Percentiles rank a stretch among this genome's conserved stretches.
These are phyloP conservation scores for Millerago galiae DNA, from an alignment of 805 yeast genomes.

Conservation along the genomic window DNA sequence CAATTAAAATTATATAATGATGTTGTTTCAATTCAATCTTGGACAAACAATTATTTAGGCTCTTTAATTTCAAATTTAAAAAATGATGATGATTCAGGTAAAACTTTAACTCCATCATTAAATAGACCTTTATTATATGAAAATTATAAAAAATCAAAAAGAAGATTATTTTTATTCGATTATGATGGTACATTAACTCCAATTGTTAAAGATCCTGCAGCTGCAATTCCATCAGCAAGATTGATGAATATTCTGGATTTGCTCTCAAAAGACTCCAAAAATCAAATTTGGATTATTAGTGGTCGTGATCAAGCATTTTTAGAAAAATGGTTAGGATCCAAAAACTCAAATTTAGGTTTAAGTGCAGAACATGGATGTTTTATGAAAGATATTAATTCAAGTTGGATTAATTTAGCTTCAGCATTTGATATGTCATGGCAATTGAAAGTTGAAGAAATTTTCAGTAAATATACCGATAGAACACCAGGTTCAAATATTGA, in stretches of 20 bases:
- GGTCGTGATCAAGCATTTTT: conserved; percentile 92
- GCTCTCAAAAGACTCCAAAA: conserved; percentile 67
- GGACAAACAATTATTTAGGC: conserved; percentile 63
- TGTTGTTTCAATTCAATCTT: conserved; percentile 72
- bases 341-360: conserved; percentile 57
- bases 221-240: conserved; percentile 87
- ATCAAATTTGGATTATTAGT: conserved; percentile 90
- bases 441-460: conserved; percentile 65
- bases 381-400: conserved; percentile 61
- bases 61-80: conserved; percentile 23
- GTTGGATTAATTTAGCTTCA: conserved; percentile 84
- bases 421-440: conserved; percentile 94
- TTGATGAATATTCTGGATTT: conserved; percentile 52
- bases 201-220: conserved; percentile 94
- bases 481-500: conserved; percentile 91
- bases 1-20: conserved; percentile 53
- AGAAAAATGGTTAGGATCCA: conserved; percentile 77
- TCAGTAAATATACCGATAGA: conserved; percentile 69
- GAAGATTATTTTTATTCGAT: conserved; percentile 83
- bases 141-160: conserved; percentile 52
- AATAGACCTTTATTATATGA: conserved; percentile 61
- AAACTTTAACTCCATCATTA: conserved; percentile 69
- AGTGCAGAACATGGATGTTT: conserved; percentile 98
- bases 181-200: conserved; percentile 98
- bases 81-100: conserved; percentile 34